Evolutionary conservation across 208 protist species (phyloP).

Genomic region (Crithidia thermophila): DNA sequence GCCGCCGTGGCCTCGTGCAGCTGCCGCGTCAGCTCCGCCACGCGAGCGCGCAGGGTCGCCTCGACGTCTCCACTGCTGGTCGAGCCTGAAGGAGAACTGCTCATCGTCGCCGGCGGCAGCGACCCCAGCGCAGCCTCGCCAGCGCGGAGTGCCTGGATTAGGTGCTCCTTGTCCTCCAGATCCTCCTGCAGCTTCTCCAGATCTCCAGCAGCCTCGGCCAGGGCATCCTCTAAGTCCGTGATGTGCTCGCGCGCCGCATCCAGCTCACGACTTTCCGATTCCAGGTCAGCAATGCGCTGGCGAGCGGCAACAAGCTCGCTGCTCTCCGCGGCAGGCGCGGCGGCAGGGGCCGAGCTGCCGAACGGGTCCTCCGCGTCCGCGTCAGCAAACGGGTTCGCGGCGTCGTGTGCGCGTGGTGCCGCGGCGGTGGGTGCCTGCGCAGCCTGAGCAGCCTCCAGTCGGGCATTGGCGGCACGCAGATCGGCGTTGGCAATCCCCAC

Average conservation of each 20-base stretch:
- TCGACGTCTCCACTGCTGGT: too few species aligned
- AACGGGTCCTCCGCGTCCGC: not conserved
- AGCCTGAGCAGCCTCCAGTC: conserved; percentile 1
- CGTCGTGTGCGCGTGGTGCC: not conserved
- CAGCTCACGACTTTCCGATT: not conserved
- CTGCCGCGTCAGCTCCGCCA: conserved; percentile 15
- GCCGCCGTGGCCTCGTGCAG: conserved; percentile 8
- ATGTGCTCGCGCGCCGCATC: not conserved
- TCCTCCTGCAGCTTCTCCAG: conserved; percentile 28
- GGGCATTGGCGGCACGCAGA: not conserved
- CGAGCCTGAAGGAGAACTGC: too few species aligned
- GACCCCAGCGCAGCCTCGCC: conserved; percentile 25
- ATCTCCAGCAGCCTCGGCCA: conserved; percentile 17
- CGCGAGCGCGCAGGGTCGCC: not conserved
- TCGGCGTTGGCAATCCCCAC: not conserved
- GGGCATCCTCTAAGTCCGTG: conserved; percentile 28
- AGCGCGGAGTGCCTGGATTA: conserved; percentile 27
- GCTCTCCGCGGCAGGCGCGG: not conserved
- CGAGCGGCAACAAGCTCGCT: conserved; percentile 1
- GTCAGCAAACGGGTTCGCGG: conserved; percentile 4
- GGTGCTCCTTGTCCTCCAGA: conserved; percentile 20
- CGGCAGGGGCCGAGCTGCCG: not conserved
- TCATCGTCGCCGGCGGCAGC: not conserved
- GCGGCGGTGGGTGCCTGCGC: too few species aligned
- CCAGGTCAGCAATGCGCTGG: not conserved